phyloP scores from a whole-genome alignment of 208 protist genomes.

The Crithidia expoeki region DNA sequence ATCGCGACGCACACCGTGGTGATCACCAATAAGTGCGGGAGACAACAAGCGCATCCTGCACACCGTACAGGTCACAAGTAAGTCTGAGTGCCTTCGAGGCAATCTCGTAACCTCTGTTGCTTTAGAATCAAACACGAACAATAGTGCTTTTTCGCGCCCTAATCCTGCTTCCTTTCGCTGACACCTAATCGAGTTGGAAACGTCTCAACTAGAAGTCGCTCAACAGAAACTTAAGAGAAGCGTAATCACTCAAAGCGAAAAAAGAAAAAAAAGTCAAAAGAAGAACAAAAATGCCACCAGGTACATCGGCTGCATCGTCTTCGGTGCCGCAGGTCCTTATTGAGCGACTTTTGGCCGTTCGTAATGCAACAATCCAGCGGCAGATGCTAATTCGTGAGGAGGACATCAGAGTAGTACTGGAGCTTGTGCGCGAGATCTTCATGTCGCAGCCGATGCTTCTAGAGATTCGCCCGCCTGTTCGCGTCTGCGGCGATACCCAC shows the following conservation, averaged over 20 bases:
- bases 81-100: no score
- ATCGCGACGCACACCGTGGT: no score
- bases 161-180: no score
- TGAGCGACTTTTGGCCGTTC: conserved; percentile 69
- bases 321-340: conserved; percentile 61
- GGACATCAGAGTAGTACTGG: conserved; percentile 79
- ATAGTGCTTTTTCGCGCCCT: no score
- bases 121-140: no score
- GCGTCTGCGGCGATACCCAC: conserved; percentile 97
- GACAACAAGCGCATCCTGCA: no score
- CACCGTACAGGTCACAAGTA: no score
- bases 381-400: conserved; percentile 84
- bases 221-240: no score
- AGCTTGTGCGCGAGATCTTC: conserved; percentile 83
- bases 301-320: conserved; percentile 1
- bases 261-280: not conserved
- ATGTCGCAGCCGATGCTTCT: conserved; percentile 91
- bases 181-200: no score
- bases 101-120: no score
- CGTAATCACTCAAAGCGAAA: not conserved
- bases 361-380: conserved; percentile 60
- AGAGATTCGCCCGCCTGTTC: conserved; percentile 87
- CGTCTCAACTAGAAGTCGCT: no score
- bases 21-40: no score
- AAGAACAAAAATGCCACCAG: not conserved